phyloP scores from a whole-genome alignment of 1,284 basidiomycete species.

The Cystobasidium slooffiae region DNA sequence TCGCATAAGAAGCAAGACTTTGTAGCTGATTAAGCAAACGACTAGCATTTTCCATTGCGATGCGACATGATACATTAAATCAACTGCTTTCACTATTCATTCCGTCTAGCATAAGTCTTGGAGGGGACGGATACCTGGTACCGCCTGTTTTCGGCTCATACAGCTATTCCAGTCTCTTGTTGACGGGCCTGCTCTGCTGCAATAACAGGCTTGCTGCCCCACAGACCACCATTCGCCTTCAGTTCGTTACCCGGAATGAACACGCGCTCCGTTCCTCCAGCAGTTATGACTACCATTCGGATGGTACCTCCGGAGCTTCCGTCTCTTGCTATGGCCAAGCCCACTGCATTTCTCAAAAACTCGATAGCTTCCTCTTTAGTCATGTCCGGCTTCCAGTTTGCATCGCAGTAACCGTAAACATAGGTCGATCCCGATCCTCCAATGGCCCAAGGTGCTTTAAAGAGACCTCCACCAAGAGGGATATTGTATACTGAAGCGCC shows the following conservation, averaged over 20 bases:
- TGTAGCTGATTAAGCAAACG: no score
- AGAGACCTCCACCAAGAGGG: conserved; percentile 88
- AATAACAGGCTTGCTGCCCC: conserved; percentile 32
- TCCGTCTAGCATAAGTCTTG: no score
- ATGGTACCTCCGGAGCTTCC: conserved; percentile 98
- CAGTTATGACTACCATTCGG: conserved; percentile 93
- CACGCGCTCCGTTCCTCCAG: conserved; percentile 84
- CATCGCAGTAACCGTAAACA: conserved; percentile 98
- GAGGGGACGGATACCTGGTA: not conserved
- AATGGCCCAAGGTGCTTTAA: conserved; percentile 95
- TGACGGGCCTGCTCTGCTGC: conserved; percentile 6
- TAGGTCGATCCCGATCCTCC: conserved; percentile 94
- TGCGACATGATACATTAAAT: no score
- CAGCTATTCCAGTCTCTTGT: conserved; percentile 14
- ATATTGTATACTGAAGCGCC: conserved; percentile 98
- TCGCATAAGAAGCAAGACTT: no score
- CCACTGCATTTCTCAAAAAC: conserved; percentile 93
- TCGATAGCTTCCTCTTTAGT: conserved; percentile 84
- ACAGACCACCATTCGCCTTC: conserved; percentile 41
- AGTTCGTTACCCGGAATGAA: conserved; percentile 86
- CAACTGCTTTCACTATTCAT: no score
- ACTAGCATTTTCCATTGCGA: no score
- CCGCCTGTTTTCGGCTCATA: not conserved
- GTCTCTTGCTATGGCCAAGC: conserved; percentile 96
- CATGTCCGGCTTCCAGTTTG: conserved; percentile 96